A percentile compares a stretch with the other conserved stretches of the same genome.
phyloP scores from a whole-genome alignment of 2,329 filamentous ascomycete species.

The Beauveria australis region DNA sequence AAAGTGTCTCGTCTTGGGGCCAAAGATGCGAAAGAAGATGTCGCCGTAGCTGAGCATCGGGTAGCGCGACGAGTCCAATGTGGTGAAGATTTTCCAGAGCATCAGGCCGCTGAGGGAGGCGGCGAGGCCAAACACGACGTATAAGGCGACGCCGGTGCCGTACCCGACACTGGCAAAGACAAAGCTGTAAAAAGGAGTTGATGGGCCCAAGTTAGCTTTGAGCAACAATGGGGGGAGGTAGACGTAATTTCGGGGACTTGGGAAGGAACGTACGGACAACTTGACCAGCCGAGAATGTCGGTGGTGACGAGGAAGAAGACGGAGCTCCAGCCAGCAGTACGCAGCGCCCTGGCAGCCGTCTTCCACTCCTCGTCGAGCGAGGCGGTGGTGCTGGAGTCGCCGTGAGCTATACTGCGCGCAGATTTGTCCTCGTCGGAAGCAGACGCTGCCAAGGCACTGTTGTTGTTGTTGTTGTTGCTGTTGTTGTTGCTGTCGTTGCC shows the following conservation, averaged over 20 bases:
- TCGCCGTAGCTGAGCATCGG: constrained; percentile 38
- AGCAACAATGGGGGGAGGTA: too few species aligned
- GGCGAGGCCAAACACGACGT: constrained; percentile 33
- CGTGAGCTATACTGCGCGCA: background rate
- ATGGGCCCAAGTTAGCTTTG: background rate
- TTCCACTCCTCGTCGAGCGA: constrained; percentile 31
- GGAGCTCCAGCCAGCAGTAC: constrained; percentile 37
- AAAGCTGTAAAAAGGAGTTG: background rate
- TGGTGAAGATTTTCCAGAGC: constrained; percentile 35
- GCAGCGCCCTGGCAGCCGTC: constrained; percentile 34
- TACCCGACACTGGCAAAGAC: constrained; percentile 27
- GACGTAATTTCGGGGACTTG: background rate
- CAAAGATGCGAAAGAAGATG: constrained; percentile 38
- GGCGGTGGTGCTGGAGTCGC: constrained; percentile 12
- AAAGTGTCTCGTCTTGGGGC: constrained; percentile 32
- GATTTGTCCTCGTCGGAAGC: background rate
- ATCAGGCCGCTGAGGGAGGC: constrained; percentile 33
- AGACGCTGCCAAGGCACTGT: background rate
- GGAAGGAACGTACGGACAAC: constrained; percentile 22
- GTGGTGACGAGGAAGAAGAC: constrained; percentile 42
- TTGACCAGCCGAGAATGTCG: constrained; percentile 37
- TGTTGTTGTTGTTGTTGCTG: background rate
- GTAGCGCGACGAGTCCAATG: constrained; percentile 37
- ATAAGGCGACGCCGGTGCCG: constrained; percentile 34
- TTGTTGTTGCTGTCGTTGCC: background rate